phyloP scores from a whole-genome alignment of 306 rosid genomes.

The Cicer pinnatifidum region DNA sequence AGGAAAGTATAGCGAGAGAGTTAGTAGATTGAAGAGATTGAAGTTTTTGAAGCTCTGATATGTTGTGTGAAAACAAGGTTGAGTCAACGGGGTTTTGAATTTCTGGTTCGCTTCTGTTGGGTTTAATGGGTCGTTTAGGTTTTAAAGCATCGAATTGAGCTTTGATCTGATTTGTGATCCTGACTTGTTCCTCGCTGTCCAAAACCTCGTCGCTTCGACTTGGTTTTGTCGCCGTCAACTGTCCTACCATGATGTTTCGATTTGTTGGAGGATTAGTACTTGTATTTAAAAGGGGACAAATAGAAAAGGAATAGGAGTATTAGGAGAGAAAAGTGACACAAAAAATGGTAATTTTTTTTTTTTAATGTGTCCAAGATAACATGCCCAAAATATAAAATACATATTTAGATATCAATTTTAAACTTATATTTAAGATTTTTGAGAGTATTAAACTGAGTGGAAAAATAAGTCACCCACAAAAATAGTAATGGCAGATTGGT shows the following conservation, averaged over 20 bases:
- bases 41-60: constrained; percentile 69
- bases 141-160: constrained; percentile 64
- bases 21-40: constrained; percentile 56
- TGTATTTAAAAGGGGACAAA: neutral
- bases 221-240: constrained; percentile 57
- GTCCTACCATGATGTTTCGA: constrained; percentile 50
- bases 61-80: constrained; percentile 9
- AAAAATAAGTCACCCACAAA: too few relatives aligned
- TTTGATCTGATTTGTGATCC: constrained; percentile 59
- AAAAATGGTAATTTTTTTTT: neutral
- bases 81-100: constrained; percentile 32
- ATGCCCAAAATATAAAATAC: too few relatives aligned
- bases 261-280: neutral
- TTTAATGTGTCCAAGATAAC: too few relatives aligned
- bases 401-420: too few relatives aligned
- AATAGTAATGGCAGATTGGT: too few relatives aligned
- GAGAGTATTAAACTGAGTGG: too few relatives aligned
- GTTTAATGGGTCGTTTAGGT: constrained; percentile 68
- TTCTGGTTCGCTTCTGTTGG: constrained; percentile 75
- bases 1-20: constrained; percentile 39
- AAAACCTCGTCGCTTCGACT: constrained; percentile 78
- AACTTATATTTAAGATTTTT: too few relatives aligned
- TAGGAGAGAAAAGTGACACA: neutral
- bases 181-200: constrained; percentile 59
- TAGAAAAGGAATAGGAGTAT: neutral